Base-by-base conservation (phyloP, 2,329 filamentous ascomycete genomes). In the Ascochyta viciae-villosae region DNA sequence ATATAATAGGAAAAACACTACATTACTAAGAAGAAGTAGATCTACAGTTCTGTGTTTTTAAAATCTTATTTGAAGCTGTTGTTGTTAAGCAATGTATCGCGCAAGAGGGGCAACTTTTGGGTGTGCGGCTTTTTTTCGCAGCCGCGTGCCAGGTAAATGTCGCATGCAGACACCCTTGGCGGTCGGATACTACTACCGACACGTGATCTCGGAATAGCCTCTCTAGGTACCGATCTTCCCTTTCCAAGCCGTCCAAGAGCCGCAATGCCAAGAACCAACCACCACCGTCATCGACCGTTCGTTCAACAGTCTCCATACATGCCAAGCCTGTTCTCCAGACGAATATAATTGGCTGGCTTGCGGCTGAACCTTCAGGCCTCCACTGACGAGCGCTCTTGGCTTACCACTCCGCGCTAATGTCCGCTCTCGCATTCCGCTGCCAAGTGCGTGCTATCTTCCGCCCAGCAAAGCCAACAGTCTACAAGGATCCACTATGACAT, bases 401-500 rank as follows among this genome's bases (percentile, higher is more conserved):
- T 29, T 38, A 46, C 37, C 23, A 43, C 7, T 26, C 9, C 31
- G 35, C 50, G 35, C 45, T 53, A 49, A 39, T 16, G 37, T 39
- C 44, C 57, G 54, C 58, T 51, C 27, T 46, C 39, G 34, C 47
- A 46, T 42, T 62, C 57, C 60, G 58, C 61, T 39, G 63, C 65
- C 64, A 67, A 66, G 62, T 49, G 33, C 26, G 44, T 40, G 46
- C 54, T 24, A 46, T 49, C 40, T 44, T 61, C 62, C 51, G 65
- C 65, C 65, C 44, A 65, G 64, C 51, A 46, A 56, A 52, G 50
- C 50, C 57, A 62, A 64, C 54, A 52, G 37, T 45, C 44, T 46
- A 49, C 38, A 43, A 45, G 37, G 60, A 53, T 58, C 66, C 68
- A 65, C 66, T 63, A 71, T 71, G 68, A 71, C 64, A 68, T 71